phyloP scores from a whole-genome alignment of 2,329 filamentous ascomycete genomes.

The Fonsecaea pedrosoi region DNA sequence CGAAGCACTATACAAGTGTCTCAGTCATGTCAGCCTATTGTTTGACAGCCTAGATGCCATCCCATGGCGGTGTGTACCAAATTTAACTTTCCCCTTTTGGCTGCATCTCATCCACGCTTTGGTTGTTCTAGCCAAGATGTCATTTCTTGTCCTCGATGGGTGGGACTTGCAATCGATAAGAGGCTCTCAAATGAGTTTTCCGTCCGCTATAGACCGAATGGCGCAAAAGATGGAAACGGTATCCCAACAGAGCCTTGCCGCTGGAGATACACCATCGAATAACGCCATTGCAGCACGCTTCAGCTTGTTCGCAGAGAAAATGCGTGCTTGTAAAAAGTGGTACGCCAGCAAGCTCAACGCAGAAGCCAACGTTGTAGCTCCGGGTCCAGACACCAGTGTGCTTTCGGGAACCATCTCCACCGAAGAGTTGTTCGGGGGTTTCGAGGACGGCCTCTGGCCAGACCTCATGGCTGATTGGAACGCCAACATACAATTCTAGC shows the following conservation, averaged over 20 bases:
- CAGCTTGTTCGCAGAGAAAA: conserved; percentile 24
- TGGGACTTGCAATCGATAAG: conserved; percentile 43
- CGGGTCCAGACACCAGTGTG: background rate
- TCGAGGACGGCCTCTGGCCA: conserved; percentile 29
- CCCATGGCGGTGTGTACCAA: conserved; percentile 52
- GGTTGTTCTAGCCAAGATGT: conserved; percentile 41
- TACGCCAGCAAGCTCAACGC: conserved; percentile 32
- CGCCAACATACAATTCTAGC: conserved; percentile 20
- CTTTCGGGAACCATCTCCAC: conserved; percentile 2
- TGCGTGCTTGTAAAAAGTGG: conserved; percentile 30
- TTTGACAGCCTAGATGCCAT: conserved; percentile 59
- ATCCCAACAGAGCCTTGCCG: background rate
- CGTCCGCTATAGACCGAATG: conserved; percentile 32
- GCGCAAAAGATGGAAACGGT: conserved; percentile 35
- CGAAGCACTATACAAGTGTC: conserved; percentile 54
- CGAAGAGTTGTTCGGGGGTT: conserved; percentile 20
- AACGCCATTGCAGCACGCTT: conserved; percentile 22
- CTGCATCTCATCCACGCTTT: conserved; percentile 57
- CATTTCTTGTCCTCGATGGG: conserved; percentile 39
- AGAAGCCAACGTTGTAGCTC: conserved; percentile 12
- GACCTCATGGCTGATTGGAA: conserved; percentile 30
- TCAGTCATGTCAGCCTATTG: conserved; percentile 57
- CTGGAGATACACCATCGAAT: background rate
- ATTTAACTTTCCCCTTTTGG: conserved; percentile 55
- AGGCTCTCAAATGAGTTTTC: conserved; percentile 37